Conservation (phyloP, 2,329 filamentous ascomycete species). For the Teratosphaeria nubilosa region DNA sequence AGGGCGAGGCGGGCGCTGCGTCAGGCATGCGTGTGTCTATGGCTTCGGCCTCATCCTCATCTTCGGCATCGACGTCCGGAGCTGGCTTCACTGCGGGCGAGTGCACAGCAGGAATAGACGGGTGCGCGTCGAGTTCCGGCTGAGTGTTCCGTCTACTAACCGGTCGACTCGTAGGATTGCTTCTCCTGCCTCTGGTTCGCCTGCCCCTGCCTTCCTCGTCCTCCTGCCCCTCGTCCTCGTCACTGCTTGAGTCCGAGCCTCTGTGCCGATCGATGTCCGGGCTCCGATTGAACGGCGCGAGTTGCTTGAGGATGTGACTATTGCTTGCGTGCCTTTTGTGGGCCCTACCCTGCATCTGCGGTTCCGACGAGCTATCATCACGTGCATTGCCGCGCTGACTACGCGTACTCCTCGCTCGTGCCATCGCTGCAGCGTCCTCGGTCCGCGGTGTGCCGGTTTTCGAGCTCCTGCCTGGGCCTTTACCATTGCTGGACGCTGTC, state of each 20-base stretch:
- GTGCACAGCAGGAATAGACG: background rate
- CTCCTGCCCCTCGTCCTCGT: background rate
- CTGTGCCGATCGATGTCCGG: conserved; percentile 25
- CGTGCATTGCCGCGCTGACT: conserved; percentile 27
- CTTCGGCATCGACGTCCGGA: background rate
- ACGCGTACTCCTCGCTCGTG: conserved; percentile 32
- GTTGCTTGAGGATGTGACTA: conserved; percentile 28
- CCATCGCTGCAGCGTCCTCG: conserved; percentile 31
- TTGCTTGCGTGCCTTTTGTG: conserved; percentile 23
- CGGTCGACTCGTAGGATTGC: conserved; percentile 3
- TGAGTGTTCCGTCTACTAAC: conserved; percentile 3
- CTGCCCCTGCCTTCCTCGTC: conserved; percentile 4
- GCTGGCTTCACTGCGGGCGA: background rate
- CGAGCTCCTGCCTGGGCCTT: conserved; percentile 30
- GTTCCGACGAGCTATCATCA: conserved; percentile 20
- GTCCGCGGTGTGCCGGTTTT: conserved; percentile 40
- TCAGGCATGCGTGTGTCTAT: background rate
- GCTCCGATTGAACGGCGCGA: conserved; percentile 28
- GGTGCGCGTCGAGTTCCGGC: background rate
- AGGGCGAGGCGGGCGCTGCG: background rate
- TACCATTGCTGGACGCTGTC: conserved; percentile 17
- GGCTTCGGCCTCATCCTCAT: background rate
- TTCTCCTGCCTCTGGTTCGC: conserved; percentile 1
- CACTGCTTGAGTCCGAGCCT: conserved; percentile 1
- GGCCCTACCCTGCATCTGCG: conserved; percentile 10